phyloP scores from a whole-genome alignment of 1,139 yeast species.

The Pichia sp. region DNA sequence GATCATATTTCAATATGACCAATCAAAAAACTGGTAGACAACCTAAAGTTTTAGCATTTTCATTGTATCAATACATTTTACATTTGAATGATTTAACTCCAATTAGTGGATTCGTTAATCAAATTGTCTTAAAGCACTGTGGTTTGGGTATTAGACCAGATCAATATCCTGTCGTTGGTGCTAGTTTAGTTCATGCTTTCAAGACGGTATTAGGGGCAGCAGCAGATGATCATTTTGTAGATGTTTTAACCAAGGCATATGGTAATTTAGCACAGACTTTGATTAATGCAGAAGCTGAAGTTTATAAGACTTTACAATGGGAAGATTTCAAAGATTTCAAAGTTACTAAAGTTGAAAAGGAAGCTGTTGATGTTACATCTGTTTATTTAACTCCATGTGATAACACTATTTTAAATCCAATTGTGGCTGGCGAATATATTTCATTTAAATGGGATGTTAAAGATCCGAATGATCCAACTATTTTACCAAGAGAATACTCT shows the following conservation, averaged over 20 bases:
- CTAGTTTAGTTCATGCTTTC: slow-evolving; percentile 47
- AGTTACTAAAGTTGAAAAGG: slow-evolving; percentile 39
- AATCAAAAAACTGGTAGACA: slow-evolving; percentile 53
- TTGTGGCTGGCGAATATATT: slow-evolving; percentile 54
- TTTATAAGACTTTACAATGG: slow-evolving; percentile 33
- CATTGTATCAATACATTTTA: slow-evolving; percentile 56
- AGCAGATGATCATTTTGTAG: slow-evolving; percentile 51
- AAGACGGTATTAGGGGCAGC: slow-evolving; percentile 48
- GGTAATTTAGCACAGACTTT: slow-evolving; percentile 55
- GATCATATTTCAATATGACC: slow-evolving; percentile 52
- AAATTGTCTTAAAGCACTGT: slow-evolving; percentile 60
- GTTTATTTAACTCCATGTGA: slow-evolving; percentile 46
- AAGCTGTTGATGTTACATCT: slow-evolving; percentile 44
- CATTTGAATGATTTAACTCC: slow-evolving; percentile 56
- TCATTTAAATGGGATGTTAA: slow-evolving; percentile 39
- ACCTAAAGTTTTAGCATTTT: slow-evolving; percentile 58
- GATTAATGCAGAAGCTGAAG: slow-evolving; percentile 47
- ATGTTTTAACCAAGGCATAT: slow-evolving; percentile 66
- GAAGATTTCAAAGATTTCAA: slow-evolving; percentile 37
- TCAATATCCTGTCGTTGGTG: slow-evolving; percentile 62
- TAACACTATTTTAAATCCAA: slow-evolving; percentile 30
- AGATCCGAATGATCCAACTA: slow-evolving; percentile 24
- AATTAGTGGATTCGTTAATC: slow-evolving; percentile 47
- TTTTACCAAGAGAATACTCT: slow-evolving; percentile 45
- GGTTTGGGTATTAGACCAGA: slow-evolving; percentile 57